Percentiles rank a stretch among this genome's conserved stretches.
Conservation (phyloP, 2,329 filamentous ascomycete species). For the Aspergillus sp. region DNA sequence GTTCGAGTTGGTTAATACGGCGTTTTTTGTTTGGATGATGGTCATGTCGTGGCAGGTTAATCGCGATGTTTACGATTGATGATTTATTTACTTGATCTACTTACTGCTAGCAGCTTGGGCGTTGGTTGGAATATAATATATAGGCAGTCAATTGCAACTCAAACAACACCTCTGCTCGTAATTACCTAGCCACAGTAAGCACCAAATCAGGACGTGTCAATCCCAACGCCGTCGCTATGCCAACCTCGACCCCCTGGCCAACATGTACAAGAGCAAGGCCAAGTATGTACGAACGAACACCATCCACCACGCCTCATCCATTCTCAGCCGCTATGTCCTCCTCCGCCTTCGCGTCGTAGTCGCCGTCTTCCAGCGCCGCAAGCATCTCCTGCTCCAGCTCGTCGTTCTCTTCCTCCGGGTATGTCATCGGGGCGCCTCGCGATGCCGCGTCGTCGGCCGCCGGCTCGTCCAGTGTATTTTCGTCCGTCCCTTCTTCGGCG, state of each 20-base stretch:
- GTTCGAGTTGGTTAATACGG: conserved; percentile 53
- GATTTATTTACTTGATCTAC: conserved; percentile 1
- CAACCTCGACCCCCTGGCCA: conserved; percentile 13
- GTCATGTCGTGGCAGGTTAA: conserved; percentile 50
- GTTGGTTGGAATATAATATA: too few relatives aligned
- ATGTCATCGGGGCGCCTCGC: background rate
- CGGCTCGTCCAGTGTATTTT: conserved; percentile 18
- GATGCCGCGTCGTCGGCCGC: too few relatives aligned
- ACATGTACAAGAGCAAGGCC: conserved; percentile 1
- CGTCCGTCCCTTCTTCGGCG: conserved; percentile 18
- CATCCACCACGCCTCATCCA: conserved; percentile 10
- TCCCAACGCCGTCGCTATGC: conserved; percentile 23
- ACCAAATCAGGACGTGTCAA: conserved; percentile 1
- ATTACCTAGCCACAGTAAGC: too few relatives aligned
- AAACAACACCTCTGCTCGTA: too few relatives aligned
- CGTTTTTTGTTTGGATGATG: conserved; percentile 60
- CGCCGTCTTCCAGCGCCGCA: conserved; percentile 46
- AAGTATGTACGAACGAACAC: conserved; percentile 1
- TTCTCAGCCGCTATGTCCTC: conserved; percentile 26
- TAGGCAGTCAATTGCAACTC: too few relatives aligned
- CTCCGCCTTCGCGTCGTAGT: conserved; percentile 26
- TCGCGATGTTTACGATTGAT: conserved; percentile 21
- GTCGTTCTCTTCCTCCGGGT: conserved; percentile 36
- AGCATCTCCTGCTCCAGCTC: conserved; percentile 47
- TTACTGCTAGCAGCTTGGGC: background rate